Base-by-base conservation (phyloP, 2,329 filamentous ascomycete genomes). In the Alternaria tenuissima region DNA sequence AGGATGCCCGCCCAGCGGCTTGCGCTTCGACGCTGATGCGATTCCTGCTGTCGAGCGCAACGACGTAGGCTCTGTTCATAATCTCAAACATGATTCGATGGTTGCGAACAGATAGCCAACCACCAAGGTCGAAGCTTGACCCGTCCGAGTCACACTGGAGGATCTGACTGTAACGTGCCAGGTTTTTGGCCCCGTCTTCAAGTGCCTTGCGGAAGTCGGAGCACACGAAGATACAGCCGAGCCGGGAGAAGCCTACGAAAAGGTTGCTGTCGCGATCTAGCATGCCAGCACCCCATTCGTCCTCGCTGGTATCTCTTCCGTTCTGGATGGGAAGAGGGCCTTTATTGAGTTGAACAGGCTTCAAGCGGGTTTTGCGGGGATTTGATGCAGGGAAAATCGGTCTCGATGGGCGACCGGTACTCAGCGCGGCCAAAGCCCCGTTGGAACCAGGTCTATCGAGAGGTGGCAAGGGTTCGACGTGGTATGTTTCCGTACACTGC, bases 281-380 rank as follows among this genome's bases (percentile, higher is more conserved):
- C 57, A 60, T 60, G 12, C 57, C 57, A 26, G 57, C 57, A 16
- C 57, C 57, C 57, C 57, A 60, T 24, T 57, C 52, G n/a, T 60
- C 57, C 20, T 57, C 53, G 8, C 38, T 26, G 26, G 46, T 48
- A 4, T 34, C 32, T 20, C 42, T 16, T n/a, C 34, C 14, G n/a
- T 53, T 41, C 8, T 12, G 46, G 51, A 14, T 55, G 22, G 56
- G 56, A 11, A 59, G 26, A 16, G 34, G 46, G 3, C 57, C 57
- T 16, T 52, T 51, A 12, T 20, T 20, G 9, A 60, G 18, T 26
- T 22, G 32, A 5, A 57, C 46, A 7, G 57, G 53, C 16, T 47
- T 47, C 9, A 60, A 28, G 16, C 57, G 57, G 32, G 16, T 39
- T 30, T 52, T 56, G 18, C 57, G 53, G 1, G 57, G 57, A 16